phyloP scores from a whole-genome alignment of 2,329 filamentous ascomycete genomes.

The Cordyceps javanica region DNA sequence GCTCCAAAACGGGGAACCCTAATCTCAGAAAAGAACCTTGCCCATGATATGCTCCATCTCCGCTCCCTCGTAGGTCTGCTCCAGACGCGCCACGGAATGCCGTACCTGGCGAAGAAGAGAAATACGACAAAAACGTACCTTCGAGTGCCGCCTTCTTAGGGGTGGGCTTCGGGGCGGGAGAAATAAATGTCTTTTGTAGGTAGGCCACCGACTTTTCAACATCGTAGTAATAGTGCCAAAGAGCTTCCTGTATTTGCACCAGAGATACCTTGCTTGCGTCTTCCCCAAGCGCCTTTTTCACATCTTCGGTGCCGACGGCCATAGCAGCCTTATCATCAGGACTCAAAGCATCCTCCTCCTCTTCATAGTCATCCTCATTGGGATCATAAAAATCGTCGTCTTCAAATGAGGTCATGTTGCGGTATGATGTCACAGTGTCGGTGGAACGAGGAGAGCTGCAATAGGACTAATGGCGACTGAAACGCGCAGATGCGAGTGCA shows the following conservation, averaged over 20 bases:
- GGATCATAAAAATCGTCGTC: constrained; percentile 15
- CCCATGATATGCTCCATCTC: background rate
- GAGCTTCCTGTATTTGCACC: constrained; percentile 73
- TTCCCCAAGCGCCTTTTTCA: constrained; percentile 58
- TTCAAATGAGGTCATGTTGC: constrained; percentile 8
- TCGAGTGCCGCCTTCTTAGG: constrained; percentile 35
- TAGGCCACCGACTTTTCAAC: constrained; percentile 79
- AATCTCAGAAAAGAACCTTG: constrained; percentile 8
- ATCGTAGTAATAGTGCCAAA: constrained; percentile 97
- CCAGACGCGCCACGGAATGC: constrained; percentile 19
- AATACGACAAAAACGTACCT: constrained; percentile 28
- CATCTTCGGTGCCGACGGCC: constrained; percentile 58
- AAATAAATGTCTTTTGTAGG: constrained; percentile 59
- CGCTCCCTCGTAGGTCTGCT: constrained; percentile 25
- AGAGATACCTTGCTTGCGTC: constrained; percentile 50
- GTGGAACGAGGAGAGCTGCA: background rate
- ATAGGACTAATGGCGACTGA: background rate
- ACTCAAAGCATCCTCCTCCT: constrained; percentile 41
- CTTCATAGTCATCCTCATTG: constrained; percentile 34
- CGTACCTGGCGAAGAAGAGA: constrained; percentile 10
- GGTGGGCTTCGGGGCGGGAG: constrained; percentile 36
- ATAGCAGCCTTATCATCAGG: constrained; percentile 46
- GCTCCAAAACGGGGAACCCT: constrained; percentile 17
- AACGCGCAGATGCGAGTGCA: background rate
- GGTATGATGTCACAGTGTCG: constrained; percentile 3